These are phyloP conservation scores for Pythium guiyangense DNA, from an alignment of 352 stramenopile genomes.

Conservation along the genomic window DNA sequence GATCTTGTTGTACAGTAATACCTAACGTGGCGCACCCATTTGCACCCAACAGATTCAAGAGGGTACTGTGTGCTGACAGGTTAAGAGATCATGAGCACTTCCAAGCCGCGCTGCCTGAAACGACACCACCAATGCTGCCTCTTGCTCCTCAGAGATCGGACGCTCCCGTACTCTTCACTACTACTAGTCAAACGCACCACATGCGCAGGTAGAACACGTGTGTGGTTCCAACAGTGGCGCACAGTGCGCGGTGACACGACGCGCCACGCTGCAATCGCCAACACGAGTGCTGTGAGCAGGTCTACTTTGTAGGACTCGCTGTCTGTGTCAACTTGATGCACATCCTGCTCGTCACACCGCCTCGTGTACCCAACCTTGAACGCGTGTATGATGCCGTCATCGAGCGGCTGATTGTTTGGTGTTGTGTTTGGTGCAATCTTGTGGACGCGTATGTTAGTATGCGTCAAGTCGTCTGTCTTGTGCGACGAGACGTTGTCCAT, in stretches of 20 bases:
- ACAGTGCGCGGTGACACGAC: neutral
- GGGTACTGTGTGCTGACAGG: too few relatives aligned
- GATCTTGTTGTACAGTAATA: too few relatives aligned
- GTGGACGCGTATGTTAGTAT: neutral
- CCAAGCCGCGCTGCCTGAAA: too few relatives aligned
- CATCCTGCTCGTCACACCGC: neutral
- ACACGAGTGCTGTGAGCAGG: neutral
- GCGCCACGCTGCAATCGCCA: neutral
- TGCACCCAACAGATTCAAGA: too few relatives aligned
- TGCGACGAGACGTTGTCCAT: slow-evolving; percentile 5
- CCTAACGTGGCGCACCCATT: too few relatives aligned
- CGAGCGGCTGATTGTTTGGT: neutral
- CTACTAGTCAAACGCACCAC: too few relatives aligned
- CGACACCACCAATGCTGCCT: too few relatives aligned
- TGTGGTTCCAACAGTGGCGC: slow-evolving; percentile 1
- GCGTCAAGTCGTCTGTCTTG: neutral
- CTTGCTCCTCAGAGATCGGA: too few relatives aligned
- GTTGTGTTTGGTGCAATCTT: neutral
- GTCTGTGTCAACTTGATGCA: neutral
- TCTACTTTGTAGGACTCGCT: neutral
- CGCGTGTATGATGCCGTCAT: neutral
- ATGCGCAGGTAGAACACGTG: neutral
- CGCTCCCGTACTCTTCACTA: too few relatives aligned
- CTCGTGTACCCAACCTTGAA: neutral
- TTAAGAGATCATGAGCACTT: too few relatives aligned